Percentiles rank a stretch among this genome's conserved stretches.
phyloP scores from a whole-genome alignment of 2,329 filamentous ascomycete genomes.

The Penicillium sp. region DNA sequence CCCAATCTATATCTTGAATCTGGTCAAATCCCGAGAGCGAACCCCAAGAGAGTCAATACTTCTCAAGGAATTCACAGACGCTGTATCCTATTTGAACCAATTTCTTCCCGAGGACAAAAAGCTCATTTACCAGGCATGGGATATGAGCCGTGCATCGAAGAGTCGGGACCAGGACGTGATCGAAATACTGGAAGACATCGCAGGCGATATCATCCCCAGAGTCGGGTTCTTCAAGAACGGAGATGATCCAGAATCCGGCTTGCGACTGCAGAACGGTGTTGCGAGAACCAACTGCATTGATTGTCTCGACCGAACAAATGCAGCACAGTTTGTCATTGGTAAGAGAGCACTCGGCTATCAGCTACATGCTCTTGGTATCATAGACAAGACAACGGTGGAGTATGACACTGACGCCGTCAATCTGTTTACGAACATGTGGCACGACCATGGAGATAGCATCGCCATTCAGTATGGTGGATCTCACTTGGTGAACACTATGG shows the following conservation, averaged over 20 bases:
- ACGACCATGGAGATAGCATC: constrained; percentile 96
- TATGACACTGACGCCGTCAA: constrained; percentile 97
- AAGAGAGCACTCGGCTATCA: constrained; percentile 92
- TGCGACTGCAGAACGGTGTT: constrained; percentile 83
- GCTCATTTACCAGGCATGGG: constrained; percentile 93
- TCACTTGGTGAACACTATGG: constrained; percentile 98
- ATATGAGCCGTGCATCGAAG: constrained; percentile 97
- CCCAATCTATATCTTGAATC: constrained; percentile 86
- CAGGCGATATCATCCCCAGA: constrained; percentile 78
- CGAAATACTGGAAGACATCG: constrained; percentile 83
- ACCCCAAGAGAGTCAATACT: constrained; percentile 91
- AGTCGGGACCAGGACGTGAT: constrained; percentile 92
- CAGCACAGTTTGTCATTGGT: constrained; percentile 95
- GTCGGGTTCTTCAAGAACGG: constrained; percentile 97
- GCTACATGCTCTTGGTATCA: constrained; percentile 85
- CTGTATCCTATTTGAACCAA: constrained; percentile 90
- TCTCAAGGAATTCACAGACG: constrained; percentile 80
- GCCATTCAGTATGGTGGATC: constrained; percentile 97
- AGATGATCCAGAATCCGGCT: constrained; percentile 64
- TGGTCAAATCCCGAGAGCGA: constrained; percentile 86
- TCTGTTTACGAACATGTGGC: constrained; percentile 96
- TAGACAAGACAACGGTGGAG: constrained; percentile 74
- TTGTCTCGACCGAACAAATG: constrained; percentile 94
- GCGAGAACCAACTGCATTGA: constrained; percentile 98
- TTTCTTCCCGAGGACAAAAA: constrained; percentile 81